These are phyloP conservation scores for Nidularia sp. DNA, from an alignment of 768 basidiomycete genomes.

Conservation along the genomic window DNA sequence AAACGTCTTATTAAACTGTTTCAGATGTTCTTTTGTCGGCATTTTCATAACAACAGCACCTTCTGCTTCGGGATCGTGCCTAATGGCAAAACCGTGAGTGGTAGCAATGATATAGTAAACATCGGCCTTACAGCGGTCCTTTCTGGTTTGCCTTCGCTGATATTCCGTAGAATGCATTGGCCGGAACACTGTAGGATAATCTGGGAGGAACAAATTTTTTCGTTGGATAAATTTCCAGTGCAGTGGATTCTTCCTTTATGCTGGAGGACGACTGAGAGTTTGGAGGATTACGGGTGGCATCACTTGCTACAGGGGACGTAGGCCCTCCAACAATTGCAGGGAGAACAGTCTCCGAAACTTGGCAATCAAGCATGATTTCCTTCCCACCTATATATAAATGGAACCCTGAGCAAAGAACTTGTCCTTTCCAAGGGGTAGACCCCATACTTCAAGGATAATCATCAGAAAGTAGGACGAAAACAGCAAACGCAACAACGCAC, in stretches of 20 bases:
- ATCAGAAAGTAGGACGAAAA: too few relatives aligned
- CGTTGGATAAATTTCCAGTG: too few relatives aligned
- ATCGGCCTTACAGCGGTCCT: slow-evolving; percentile 43
- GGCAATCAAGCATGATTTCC: slow-evolving; percentile 58
- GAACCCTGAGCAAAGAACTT: slow-evolving; percentile 42
- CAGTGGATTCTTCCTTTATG: too few relatives aligned
- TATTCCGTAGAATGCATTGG: slow-evolving; percentile 63
- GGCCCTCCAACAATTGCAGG: slow-evolving; percentile 43
- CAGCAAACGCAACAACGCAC: slow-evolving; percentile 43
- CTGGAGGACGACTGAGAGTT: too few relatives aligned
- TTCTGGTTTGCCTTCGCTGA: slow-evolving; percentile 29
- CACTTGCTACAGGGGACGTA: too few relatives aligned
- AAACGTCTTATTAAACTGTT: slow-evolving; percentile 70
- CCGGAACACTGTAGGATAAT: slow-evolving; percentile 32
- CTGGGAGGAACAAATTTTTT: neutral
- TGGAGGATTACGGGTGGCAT: too few relatives aligned
- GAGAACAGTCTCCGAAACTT: slow-evolving; percentile 46
- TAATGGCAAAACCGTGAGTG: slow-evolving; percentile 24
- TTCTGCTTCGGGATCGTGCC: slow-evolving; percentile 73
- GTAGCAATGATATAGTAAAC: neutral
- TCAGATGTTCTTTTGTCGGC: slow-evolving; percentile 64
- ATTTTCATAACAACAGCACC: slow-evolving; percentile 85
- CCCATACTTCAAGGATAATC: slow-evolving; percentile 46
- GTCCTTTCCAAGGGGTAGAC: slow-evolving; percentile 56
- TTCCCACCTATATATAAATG: slow-evolving; percentile 47